Percentiles rank a stretch among this genome's conserved stretches.
Conservation (phyloP, 495 filamentous ascomycete species). For the Schizothecium vesticola region DNA sequence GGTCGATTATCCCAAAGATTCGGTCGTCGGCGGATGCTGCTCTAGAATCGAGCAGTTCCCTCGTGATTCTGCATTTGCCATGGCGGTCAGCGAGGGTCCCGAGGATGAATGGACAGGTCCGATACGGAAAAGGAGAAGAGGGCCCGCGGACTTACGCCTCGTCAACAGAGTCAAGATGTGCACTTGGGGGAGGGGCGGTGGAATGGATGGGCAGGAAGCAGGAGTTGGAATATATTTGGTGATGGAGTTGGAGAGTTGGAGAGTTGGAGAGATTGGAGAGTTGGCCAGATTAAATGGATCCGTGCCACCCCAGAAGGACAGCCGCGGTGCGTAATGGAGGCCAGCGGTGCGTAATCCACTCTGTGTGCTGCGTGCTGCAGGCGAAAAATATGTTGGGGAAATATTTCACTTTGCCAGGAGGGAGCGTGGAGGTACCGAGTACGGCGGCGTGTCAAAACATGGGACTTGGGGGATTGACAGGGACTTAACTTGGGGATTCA, state of each 20-base stretch:
- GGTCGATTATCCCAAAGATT: constrained; percentile 7
- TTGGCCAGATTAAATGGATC: background rate
- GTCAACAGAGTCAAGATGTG: background rate
- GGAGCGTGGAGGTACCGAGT: background rate
- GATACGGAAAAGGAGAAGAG: background rate
- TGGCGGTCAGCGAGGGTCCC: background rate
- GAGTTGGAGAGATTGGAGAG: background rate
- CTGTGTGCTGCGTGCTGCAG: background rate
- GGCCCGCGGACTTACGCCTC: background rate
- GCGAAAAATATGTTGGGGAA: constrained; percentile 1
- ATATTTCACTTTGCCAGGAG: background rate
- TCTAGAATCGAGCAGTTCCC: background rate
- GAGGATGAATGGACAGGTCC: background rate
- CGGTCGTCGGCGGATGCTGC: constrained; percentile 5
- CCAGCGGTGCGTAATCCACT: background rate
- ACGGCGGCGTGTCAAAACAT: constrained; percentile 4
- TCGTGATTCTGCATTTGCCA: background rate
- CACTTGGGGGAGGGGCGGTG: background rate
- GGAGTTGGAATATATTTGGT: background rate
- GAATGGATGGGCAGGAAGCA: background rate
- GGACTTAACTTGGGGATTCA: background rate
- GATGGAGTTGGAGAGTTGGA: background rate
- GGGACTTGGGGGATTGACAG: constrained; percentile 5
- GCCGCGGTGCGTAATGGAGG: background rate
- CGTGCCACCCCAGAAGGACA: background rate